Evolutionary conservation across 2,329 filamentous ascomycete species (phyloP).

Genomic region (Ceratocystiopsis minuta): DNA sequence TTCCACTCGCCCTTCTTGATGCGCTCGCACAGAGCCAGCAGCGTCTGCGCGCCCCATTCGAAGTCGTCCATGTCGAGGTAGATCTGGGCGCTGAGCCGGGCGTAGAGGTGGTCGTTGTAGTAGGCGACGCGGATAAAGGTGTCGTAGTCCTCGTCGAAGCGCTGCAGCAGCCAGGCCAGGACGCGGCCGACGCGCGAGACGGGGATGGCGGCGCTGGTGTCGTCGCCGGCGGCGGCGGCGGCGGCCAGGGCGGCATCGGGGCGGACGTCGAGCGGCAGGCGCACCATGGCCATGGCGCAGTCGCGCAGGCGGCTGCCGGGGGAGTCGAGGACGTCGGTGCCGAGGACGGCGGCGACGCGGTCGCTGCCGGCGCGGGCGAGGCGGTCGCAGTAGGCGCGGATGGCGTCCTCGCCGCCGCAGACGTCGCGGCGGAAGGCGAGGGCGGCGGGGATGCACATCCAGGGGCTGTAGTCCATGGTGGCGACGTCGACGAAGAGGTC

Average conservation of each 20-base stretch:
- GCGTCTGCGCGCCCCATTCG: slow-evolving; percentile 33
- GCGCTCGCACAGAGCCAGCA: slow-evolving; percentile 18
- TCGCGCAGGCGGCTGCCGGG: slow-evolving; percentile 27
- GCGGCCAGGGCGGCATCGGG: slow-evolving; percentile 1
- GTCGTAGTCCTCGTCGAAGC: slow-evolving; percentile 24
- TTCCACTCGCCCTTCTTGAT: slow-evolving; percentile 8
- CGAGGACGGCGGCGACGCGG: slow-evolving; percentile 35
- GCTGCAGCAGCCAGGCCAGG: slow-evolving; percentile 20
- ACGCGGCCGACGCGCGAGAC: slow-evolving; percentile 12
- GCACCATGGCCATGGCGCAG: slow-evolving; percentile 46
- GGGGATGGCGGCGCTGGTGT: slow-evolving; percentile 5
- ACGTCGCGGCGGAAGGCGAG: slow-evolving; percentile 41
- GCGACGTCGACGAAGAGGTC: slow-evolving; percentile 47
- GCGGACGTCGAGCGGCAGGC: slow-evolving; percentile 28
- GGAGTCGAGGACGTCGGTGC: slow-evolving; percentile 45
- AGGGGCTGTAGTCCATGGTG: slow-evolving; percentile 46
- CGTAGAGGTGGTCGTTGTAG: slow-evolving; percentile 40
- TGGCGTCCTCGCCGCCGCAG: slow-evolving; percentile 45
- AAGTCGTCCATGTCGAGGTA: slow-evolving; percentile 51
- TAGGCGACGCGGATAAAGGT: slow-evolving; percentile 41
- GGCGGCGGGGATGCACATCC: slow-evolving; percentile 42
- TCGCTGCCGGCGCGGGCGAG: slow-evolving; percentile 38
- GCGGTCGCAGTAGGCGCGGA: slow-evolving; percentile 36
- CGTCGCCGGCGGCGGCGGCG: background rate
- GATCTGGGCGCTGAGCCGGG: slow-evolving; percentile 45